These are phyloP conservation scores for Striga hermonthica DNA, from an alignment of 305 asterid genomes.

Conservation along the genomic window DNA sequence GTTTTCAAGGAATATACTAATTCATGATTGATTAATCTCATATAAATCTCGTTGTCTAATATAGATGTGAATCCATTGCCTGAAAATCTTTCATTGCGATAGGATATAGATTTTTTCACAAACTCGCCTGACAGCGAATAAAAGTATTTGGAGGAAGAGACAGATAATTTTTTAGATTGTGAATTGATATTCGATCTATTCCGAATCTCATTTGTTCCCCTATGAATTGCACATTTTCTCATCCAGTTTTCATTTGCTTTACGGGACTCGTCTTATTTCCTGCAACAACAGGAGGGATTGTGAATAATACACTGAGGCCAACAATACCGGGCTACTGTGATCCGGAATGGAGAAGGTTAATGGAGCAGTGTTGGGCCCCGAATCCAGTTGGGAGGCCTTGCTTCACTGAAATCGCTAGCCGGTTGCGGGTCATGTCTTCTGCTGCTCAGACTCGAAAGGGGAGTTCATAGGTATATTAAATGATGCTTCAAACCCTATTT, in stretches of 20 bases:
- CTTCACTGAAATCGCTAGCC: slow-evolving; percentile 60
- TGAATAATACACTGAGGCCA: slow-evolving; percentile 74
- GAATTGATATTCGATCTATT: too few relatives aligned
- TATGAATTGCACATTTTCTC: not conserved
- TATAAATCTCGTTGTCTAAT: too few relatives aligned
- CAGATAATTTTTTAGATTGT: too few relatives aligned
- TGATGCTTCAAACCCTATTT: not conserved
- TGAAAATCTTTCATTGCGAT: too few relatives aligned
- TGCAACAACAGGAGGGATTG: slow-evolving; percentile 73
- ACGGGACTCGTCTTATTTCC: not conserved
- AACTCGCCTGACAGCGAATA: too few relatives aligned
- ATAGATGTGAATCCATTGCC: too few relatives aligned
- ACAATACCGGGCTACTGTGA: slow-evolving; percentile 66
- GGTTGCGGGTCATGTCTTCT: slow-evolving; percentile 57
- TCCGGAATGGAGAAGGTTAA: slow-evolving; percentile 60
- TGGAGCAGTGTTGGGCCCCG: slow-evolving; percentile 84
- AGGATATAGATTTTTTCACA: too few relatives aligned
- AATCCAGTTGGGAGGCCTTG: slow-evolving; percentile 62
- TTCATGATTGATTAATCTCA: too few relatives aligned
- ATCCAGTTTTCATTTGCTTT: not conserved
- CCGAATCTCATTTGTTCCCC: too few relatives aligned
- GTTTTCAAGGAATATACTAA: too few relatives aligned
- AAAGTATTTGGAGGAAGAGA: too few relatives aligned
- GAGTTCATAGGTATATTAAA: slow-evolving; percentile 23
- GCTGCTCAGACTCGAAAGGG: slow-evolving; percentile 42